Percentiles rank a stretch among this genome's conserved stretches.
These are phyloP conservation scores for Phytopythium oedochilum DNA, from an alignment of 352 stramenopile genomes.

Conservation along the genomic window DNA sequence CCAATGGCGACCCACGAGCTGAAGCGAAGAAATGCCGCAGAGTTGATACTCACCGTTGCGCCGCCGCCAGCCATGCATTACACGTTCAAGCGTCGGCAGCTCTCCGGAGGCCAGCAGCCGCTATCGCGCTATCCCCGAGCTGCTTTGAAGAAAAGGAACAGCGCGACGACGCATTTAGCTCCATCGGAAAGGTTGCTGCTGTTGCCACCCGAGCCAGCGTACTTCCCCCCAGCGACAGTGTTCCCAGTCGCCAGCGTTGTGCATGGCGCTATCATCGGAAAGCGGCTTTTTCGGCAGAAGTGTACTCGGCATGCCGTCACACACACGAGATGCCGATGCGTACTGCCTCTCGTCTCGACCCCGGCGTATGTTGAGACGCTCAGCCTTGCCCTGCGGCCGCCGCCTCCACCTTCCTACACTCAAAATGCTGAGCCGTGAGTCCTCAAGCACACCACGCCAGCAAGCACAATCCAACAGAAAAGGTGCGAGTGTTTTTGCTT, in stretches of 20 bases:
- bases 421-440: not conserved
- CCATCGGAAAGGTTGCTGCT: too few species aligned
- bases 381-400: slow-evolving; percentile 26
- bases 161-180: not conserved
- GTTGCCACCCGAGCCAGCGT: not conserved
- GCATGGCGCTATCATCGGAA: slow-evolving; percentile 50
- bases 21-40: slow-evolving; percentile 23
- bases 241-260: slow-evolving; percentile 48
- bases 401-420: slow-evolving; percentile 4
- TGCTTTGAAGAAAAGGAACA: not conserved
- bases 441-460: not conserved
- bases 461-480: not conserved
- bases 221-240: slow-evolving; percentile 9
- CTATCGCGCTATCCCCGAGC: not conserved
- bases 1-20: slow-evolving; percentile 56
- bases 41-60: slow-evolving; percentile 34
- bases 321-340: slow-evolving; percentile 58
- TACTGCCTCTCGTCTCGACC: slow-evolving; percentile 48
- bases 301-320: slow-evolving; percentile 43
- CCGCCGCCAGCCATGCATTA: slow-evolving; percentile 50
- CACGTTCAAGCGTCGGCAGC: slow-evolving; percentile 11
- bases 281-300: slow-evolving; percentile 47
- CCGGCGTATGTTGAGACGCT: slow-evolving; percentile 52
- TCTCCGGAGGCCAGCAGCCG: not conserved
- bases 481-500: not conserved